phyloP scores from a whole-genome alignment of 2,329 filamentous ascomycete genomes.

The Fusarium bactridioides region DNA sequence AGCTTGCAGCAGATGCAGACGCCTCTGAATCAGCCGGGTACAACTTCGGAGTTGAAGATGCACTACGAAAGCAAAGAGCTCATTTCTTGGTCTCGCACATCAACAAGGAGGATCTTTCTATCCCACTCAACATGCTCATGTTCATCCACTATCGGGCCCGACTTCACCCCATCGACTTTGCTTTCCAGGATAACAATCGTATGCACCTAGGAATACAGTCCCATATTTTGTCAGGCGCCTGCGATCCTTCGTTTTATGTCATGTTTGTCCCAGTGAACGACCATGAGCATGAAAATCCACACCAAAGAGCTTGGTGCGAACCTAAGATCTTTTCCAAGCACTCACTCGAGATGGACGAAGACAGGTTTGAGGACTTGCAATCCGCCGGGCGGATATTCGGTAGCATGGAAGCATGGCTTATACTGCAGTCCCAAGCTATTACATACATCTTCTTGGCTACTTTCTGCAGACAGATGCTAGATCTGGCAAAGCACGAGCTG shows the following conservation, averaged over 20 bases:
- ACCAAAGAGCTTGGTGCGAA: neutral
- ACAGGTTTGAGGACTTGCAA: neutral
- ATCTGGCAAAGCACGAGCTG: neutral
- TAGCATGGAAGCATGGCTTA: conserved; percentile 27
- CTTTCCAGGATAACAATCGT: conserved; percentile 20
- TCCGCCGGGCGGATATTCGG: neutral
- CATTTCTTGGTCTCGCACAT: conserved; percentile 37
- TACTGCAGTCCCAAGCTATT: conserved; percentile 26
- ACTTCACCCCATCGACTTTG: conserved; percentile 7
- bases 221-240: conserved; percentile 24
- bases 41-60: conserved; percentile 15
- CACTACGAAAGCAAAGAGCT: conserved; percentile 18
- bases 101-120: conserved; percentile 26
- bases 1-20: neutral
- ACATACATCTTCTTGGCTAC: conserved; percentile 23
- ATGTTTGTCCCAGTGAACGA: neutral
- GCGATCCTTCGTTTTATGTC: neutral
- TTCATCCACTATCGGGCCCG: conserved; percentile 36
- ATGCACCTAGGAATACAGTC: conserved; percentile 29
- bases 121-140: conserved; percentile 23
- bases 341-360: neutral
- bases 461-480: conserved; percentile 19
- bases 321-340: neutral
- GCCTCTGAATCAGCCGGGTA: neutral
- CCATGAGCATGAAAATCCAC: neutral